Conservation (phyloP, 805 yeast genomes). For the Wickerhamomyces kurtzmanii region DNA sequence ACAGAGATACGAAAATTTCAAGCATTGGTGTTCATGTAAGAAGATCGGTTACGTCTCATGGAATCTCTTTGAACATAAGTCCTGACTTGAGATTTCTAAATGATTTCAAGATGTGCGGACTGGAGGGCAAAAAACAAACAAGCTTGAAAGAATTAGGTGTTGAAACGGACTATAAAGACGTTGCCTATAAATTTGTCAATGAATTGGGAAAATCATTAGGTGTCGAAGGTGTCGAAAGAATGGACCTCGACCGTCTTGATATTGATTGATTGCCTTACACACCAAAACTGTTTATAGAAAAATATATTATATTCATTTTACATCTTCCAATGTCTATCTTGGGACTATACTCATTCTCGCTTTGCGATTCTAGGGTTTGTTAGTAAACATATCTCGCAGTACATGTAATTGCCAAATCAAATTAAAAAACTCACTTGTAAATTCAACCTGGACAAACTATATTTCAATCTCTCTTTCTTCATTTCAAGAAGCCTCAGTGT, state of each 20-base stretch:
- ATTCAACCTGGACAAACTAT: constrained; percentile 21
- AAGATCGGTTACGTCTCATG: constrained; percentile 81
- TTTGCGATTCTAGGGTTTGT: no score
- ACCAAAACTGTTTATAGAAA: no score
- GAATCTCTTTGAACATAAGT: constrained; percentile 69
- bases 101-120: constrained; percentile 76
- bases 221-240: constrained; percentile 24
- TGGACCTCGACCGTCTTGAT: constrained; percentile 22
- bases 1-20: constrained; percentile 54
- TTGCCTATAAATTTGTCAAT: constrained; percentile 33
- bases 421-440: no score
- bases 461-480: constrained; percentile 34
- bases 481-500: constrained; percentile 27
- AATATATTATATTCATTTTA: no score
- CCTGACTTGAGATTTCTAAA: constrained; percentile 71
- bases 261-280: no score
- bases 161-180: constrained; percentile 13
- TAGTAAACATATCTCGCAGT: no score
- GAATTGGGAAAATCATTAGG: constrained; percentile 31
- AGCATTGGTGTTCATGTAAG: constrained; percentile 86
- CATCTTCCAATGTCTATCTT: no score
- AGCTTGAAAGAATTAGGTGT: constrained; percentile 29
- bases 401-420: no score
- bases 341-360: constrained; percentile 14
- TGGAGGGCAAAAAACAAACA: constrained; percentile 51